Evolutionary conservation across 2,329 filamentous ascomycete species (phyloP), one percentile per base, ranked within the genome.

Genomic region (Fusarium succisae): DNA sequence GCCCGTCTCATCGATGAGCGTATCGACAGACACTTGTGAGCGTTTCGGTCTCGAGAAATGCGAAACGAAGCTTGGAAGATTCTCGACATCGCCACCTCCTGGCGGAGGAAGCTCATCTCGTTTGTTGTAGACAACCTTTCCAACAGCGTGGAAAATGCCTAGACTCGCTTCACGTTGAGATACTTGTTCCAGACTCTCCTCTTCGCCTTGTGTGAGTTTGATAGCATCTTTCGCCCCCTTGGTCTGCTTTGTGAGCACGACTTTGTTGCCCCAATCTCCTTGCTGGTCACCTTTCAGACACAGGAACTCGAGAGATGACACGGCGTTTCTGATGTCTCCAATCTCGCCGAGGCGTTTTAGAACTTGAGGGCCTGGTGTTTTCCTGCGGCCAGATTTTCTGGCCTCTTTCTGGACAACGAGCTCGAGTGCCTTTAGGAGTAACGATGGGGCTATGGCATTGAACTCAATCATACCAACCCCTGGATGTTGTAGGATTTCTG

Each of bases 61-160:
- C 8, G 86, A 84, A 41, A 93, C 81, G 80, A 90, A 88, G n/a
- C 81, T 76, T 10, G 92, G 92, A 24, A 94, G 83, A 30, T 82
- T 81, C 76, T 92, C 91, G 24, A 83, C 82, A 6, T 82, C 80
- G 38, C 86, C 83, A 14, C 80, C 79, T 12, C 79, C 80, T 14
- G 81, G 76, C 18, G 86, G 82, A 8, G 83, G 81, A 51, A 70
- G 80, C 35, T 92, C 90, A 28, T 93, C 88, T 51, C 96, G 90
- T 81, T 98, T 99, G 84, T 99, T 99, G 84, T 98, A 97, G 2
- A 98, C 92, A 6, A 99, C 94, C 80, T 96, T 98, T 8, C 96
- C 96, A 18, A 98, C 93, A 1, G 96, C 95, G 81, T 99, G 96
- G 79, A 99, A 99, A 57, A 99, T 94, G 4, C 96, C 96, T 6